Conservation (phyloP, 2,329 filamentous ascomycete species). For the Lasiodiplodia sp. region DNA sequence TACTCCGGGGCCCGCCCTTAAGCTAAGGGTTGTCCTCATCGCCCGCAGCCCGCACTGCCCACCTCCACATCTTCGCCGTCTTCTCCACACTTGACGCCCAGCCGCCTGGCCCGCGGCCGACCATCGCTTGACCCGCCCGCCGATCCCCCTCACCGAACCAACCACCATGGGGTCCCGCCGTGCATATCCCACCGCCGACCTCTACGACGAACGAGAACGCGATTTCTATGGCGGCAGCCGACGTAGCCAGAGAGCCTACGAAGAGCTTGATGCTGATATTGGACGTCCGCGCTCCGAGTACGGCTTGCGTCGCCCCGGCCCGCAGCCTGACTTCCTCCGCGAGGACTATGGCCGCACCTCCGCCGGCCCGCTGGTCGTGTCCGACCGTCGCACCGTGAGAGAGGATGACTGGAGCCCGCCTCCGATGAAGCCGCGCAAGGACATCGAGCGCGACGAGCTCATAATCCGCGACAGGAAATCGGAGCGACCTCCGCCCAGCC, state of each 20-base stretch:
- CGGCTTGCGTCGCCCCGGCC: slow-evolving; percentile 45
- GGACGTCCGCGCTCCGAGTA: slow-evolving; percentile 32
- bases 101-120: slow-evolving; percentile 15
- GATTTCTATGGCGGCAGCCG: slow-evolving; percentile 55
- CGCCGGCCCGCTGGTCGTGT: slow-evolving; percentile 55
- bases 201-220: slow-evolving; percentile 58
- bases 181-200: slow-evolving; percentile 54
- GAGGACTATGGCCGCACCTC: slow-evolving; percentile 57
- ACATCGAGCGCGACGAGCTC: slow-evolving; percentile 51
- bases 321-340: slow-evolving; percentile 57
- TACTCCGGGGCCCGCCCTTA: slow-evolving; percentile 21
- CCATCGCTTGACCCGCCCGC: slow-evolving; percentile 24
- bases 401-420: slow-evolving; percentile 45
- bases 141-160: slow-evolving; percentile 29
- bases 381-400: slow-evolving; percentile 48
- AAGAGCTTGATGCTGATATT: slow-evolving; percentile 60
- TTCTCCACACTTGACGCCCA: slow-evolving; percentile 17
- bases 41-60: slow-evolving; percentile 1
- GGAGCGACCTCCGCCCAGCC: slow-evolving; percentile 36
- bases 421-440: slow-evolving; percentile 42
- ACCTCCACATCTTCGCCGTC: background rate
- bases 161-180: slow-evolving; percentile 50
- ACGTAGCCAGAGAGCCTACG: slow-evolving; percentile 53
- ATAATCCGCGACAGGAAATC: slow-evolving; percentile 38
- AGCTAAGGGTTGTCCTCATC: slow-evolving; percentile 7